Conservation (phyloP, 1,284 basidiomycete species). For the Irpex rosettiformis region DNA sequence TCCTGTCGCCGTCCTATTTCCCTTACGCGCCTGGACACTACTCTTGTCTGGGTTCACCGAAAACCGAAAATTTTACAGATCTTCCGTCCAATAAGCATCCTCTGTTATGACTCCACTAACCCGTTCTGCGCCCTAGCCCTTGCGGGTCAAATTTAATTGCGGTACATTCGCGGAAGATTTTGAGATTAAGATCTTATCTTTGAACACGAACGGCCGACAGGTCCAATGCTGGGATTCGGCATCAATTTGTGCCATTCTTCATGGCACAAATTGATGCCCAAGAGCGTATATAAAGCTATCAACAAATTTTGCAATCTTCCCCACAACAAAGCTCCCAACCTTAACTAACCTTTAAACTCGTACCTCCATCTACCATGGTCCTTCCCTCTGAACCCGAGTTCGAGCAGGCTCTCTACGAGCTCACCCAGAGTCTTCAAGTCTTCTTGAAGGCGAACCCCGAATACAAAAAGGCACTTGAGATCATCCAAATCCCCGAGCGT, state of each 20-base stretch:
- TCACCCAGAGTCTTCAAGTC: slow-evolving; percentile 56
- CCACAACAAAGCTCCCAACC: neutral
- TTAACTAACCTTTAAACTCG: neutral
- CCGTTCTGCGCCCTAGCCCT: neutral
- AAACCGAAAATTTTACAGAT: neutral
- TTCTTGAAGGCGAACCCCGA: slow-evolving; percentile 71
- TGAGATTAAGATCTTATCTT: neutral
- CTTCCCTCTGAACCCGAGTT: slow-evolving; percentile 32
- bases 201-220: neutral
- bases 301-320: too few relatives aligned
- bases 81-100: neutral
- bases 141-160: neutral
- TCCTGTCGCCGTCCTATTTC: neutral
- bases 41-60: neutral
- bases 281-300: too few relatives aligned
- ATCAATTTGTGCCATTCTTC: too few relatives aligned
- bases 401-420: slow-evolving; percentile 61
- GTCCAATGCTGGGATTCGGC: neutral
- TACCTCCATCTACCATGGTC: slow-evolving; percentile 7
- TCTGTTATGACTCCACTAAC: neutral
- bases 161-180: neutral
- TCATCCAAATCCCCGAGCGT: slow-evolving; percentile 75
- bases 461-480: slow-evolving; percentile 70
- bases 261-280: too few relatives aligned
- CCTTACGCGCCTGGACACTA: neutral